Conservation (phyloP, 352 stramenopile genomes). For the Phytophthora meadii region DNA sequence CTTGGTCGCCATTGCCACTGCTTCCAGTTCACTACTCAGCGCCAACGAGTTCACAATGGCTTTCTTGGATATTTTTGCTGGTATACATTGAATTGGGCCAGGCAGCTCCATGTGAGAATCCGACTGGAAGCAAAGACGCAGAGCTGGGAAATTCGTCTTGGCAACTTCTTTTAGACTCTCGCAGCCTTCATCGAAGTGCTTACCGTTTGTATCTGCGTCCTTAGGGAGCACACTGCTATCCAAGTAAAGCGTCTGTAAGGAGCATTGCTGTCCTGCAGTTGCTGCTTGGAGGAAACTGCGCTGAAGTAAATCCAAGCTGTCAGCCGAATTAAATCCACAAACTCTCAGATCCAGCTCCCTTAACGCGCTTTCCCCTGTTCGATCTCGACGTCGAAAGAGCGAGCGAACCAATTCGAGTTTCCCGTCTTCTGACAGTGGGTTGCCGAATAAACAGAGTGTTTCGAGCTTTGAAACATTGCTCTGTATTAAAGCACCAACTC, state of each 20-base stretch:
- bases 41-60: background rate
- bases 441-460: constrained; percentile 39
- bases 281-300: constrained; percentile 35
- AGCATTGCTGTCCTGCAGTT: constrained; percentile 32
- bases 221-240: constrained; percentile 2
- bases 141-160: constrained; percentile 23
- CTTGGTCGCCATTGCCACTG: constrained; percentile 26
- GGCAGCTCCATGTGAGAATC: constrained; percentile 6
- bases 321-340: constrained; percentile 37
- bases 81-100: background rate
- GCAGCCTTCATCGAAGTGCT: constrained; percentile 14
- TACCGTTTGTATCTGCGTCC: constrained; percentile 6
- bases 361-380: constrained; percentile 28
- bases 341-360: constrained; percentile 39
- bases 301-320: constrained; percentile 24
- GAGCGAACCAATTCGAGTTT: constrained; percentile 44
- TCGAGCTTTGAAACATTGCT: constrained; percentile 33
- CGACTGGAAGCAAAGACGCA: constrained; percentile 22
- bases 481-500: constrained; percentile 35
- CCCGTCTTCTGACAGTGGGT: constrained; percentile 44
- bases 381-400: constrained; percentile 37
- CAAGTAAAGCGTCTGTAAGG: constrained; percentile 23
- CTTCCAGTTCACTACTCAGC: constrained; percentile 24
- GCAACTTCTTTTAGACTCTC: constrained; percentile 17
- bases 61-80: background rate